These are phyloP conservation scores for Fusarium tjaetaba DNA, from an alignment of 2,329 filamentous ascomycete genomes.

Conservation along the genomic window DNA sequence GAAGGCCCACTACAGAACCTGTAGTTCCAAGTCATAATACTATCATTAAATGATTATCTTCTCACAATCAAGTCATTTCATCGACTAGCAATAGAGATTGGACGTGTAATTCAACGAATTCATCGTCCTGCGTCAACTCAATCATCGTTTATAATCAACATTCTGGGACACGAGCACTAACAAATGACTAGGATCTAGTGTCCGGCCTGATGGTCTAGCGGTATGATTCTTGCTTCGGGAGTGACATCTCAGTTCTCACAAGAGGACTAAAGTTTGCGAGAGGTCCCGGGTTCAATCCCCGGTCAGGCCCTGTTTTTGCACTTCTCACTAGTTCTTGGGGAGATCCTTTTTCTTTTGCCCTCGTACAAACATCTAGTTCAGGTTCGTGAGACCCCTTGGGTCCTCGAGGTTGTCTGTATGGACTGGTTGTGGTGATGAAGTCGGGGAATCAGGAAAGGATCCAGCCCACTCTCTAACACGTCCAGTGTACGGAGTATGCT, in stretches of 20 bases:
- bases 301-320: conserved; percentile 50
- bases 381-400: neutral
- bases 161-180: fast-evolving
- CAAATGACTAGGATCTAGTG: conserved; percentile 22
- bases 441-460: neutral
- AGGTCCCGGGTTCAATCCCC: conserved; percentile 60
- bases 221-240: conserved; percentile 36
- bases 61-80: neutral
- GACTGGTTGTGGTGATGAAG: neutral
- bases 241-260: conserved; percentile 19
- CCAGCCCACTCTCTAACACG: too few species aligned
- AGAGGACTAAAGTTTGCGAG: conserved; percentile 48
- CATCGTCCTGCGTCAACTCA: fast-evolving
- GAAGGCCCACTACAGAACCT: too few species aligned
- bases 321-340: fast-evolving
- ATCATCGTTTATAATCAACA: fast-evolving
- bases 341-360: neutral
- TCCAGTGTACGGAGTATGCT: too few species aligned
- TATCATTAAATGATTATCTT: fast-evolving
- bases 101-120: neutral
- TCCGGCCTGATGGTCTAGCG: conserved; percentile 32
- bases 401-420: too few species aligned
- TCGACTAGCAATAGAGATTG: neutral
- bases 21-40: too few species aligned
- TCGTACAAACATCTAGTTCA: neutral